Percentiles rank a stretch among this genome's conserved stretches.
These are phyloP conservation scores for Breynia disticha DNA, from an alignment of 441 rosid genomes.

Conservation along the genomic window DNA sequence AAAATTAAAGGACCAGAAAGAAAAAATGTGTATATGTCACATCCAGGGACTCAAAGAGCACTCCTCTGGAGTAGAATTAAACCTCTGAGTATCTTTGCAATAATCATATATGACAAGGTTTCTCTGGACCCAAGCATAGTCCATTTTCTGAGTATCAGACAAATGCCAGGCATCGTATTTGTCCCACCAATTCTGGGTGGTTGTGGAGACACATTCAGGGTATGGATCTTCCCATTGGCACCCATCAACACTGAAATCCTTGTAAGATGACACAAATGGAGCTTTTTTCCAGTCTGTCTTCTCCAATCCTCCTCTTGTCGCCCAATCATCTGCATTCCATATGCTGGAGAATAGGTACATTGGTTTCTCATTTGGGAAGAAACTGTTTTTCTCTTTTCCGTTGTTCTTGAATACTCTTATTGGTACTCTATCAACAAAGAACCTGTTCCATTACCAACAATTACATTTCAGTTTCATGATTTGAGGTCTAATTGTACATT, in stretches of 20 bases:
- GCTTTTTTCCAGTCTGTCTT: constrained; percentile 82
- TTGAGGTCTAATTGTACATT: no score
- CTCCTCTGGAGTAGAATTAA: constrained; percentile 48
- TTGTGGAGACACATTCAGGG: constrained; percentile 79
- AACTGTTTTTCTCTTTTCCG: constrained; percentile 52
- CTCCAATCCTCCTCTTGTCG: constrained; percentile 87
- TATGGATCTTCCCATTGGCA: constrained; percentile 92
- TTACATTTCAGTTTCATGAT: no score
- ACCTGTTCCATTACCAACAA: constrained; percentile 33
- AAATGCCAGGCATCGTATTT: constrained; percentile 79
- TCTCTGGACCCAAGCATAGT: constrained; percentile 80
- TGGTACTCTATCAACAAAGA: constrained; percentile 66
- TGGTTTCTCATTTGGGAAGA: constrained; percentile 88
- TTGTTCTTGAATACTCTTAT: constrained; percentile 72
- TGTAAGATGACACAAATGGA: constrained; percentile 82
- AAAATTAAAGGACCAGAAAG: no score
- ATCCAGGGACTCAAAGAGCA: constrained; percentile 86
- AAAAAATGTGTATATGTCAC: no score
- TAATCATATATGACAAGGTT: constrained; percentile 88
- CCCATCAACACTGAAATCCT: constrained; percentile 67
- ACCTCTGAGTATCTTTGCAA: constrained; percentile 57
- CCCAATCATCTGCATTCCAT: constrained; percentile 97
- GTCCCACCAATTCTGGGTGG: constrained; percentile 89
- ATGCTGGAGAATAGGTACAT: constrained; percentile 92
- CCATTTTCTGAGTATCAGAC: constrained; percentile 59